Percentiles rank a stretch among this genome's conserved stretches.
These are phyloP conservation scores for Hypoxylon sp. DNA, from an alignment of 2,329 filamentous ascomycete genomes.

Conservation along the genomic window DNA sequence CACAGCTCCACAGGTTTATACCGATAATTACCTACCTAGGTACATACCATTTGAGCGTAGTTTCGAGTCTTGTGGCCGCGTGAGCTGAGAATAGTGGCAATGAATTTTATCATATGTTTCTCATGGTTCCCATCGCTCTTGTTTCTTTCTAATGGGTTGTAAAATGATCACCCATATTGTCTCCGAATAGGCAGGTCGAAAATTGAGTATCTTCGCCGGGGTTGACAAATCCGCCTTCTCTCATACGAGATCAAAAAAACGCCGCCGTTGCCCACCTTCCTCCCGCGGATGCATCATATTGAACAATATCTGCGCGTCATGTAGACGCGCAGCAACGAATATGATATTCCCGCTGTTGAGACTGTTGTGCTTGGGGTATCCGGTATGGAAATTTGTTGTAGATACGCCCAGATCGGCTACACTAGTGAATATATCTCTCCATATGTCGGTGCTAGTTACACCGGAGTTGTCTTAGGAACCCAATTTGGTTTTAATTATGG, in stretches of 20 bases:
- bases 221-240: conserved; percentile 26
- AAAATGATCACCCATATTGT: conserved; percentile 28
- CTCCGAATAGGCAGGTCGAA: conserved; percentile 44
- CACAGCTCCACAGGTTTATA: conserved; percentile 4
- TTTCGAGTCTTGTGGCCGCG: conserved; percentile 6
- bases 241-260: conserved; percentile 23
- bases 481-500: conserved; percentile 20
- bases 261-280: conserved; percentile 26
- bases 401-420: conserved; percentile 28
- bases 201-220: conserved; percentile 14
- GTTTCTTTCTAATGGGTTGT: conserved; percentile 20
- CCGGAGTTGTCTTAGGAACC: conserved; percentile 17
- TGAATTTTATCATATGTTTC: conserved; percentile 40
- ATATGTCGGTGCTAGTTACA: conserved; percentile 19
- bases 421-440: conserved; percentile 27
- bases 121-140: conserved; percentile 7
- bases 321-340: conserved; percentile 24
- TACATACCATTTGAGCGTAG: conserved; percentile 10
- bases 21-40: conserved; percentile 8
- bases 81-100: conserved; percentile 18
- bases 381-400: conserved; percentile 2
- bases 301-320: conserved; percentile 38
- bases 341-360: conserved; percentile 8
- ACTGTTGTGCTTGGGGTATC: conserved; percentile 2
- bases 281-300: conserved; percentile 24